These are phyloP conservation scores for Podospora didyma DNA, from an alignment of 495 filamentous ascomycete species.

Conservation along the genomic window DNA sequence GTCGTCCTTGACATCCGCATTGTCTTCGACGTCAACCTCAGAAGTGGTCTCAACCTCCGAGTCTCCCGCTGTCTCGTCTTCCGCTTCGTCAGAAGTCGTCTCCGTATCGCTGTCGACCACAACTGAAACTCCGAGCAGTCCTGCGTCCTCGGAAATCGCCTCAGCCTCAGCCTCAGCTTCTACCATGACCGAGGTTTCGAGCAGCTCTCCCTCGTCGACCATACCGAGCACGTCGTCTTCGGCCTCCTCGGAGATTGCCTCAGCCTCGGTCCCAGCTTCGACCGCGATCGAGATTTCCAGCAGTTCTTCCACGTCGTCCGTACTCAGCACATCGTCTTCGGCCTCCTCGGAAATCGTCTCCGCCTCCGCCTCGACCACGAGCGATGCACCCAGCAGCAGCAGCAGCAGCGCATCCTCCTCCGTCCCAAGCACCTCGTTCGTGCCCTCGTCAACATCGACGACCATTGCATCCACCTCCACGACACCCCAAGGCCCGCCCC, in stretches of 20 bases:
- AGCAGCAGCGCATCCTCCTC: not conserved
- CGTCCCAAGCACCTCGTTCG: not conserved
- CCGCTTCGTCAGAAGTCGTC: no score
- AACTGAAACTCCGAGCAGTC: no score
- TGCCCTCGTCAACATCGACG: not conserved
- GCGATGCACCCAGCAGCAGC: not conserved
- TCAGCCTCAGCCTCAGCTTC: no score
- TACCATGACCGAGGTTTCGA: not conserved
- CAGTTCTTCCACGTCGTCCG: not conserved
- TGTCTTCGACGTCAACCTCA: not conserved
- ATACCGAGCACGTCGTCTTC: not conserved
- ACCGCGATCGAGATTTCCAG: not conserved
- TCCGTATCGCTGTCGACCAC: no score
- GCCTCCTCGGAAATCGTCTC: not conserved
- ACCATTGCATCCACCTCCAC: conserved; percentile 1
- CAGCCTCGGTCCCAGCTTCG: not conserved
- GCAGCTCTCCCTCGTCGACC: not conserved
- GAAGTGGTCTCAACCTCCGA: no score
- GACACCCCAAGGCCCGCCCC: not conserved
- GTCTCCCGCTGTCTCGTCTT: not conserved
- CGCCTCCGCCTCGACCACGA: not conserved
- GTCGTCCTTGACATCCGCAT: not conserved
- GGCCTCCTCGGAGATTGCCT: not conserved
- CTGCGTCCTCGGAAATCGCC: no score
- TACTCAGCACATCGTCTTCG: not conserved